phyloP scores from a whole-genome alignment of 1,284 basidiomycete genomes.

The Moesziomyces parantarcticus region DNA sequence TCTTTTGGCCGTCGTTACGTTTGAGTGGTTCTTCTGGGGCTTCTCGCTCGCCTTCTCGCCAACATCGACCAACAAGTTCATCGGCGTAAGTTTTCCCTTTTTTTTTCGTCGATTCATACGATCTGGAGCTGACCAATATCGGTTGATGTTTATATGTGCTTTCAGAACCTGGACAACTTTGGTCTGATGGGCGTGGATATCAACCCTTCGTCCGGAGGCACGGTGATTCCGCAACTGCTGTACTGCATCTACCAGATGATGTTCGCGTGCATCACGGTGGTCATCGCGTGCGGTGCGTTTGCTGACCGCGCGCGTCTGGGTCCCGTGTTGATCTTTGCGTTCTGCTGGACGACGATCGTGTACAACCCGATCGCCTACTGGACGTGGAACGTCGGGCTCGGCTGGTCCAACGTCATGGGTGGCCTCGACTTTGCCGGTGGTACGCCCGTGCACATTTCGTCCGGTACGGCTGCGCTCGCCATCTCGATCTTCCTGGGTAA shows the following conservation, averaged over 20 bases:
- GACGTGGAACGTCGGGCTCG: conserved; percentile 65
- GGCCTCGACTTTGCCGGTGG: conserved; percentile 70
- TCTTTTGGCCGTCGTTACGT: conserved; percentile 78
- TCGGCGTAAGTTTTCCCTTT: conserved; percentile 67
- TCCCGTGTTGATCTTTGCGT: conserved; percentile 84
- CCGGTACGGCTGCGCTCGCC: conserved; percentile 67
- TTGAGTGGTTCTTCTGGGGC: conserved; percentile 72
- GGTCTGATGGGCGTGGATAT: conserved; percentile 83
- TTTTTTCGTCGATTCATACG: not conserved
- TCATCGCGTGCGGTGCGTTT: conserved; percentile 86
- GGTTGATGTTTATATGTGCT: conserved; percentile 53
- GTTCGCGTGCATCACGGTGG: conserved; percentile 78
- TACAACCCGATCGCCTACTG: conserved; percentile 72
- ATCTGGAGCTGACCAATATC: not conserved
- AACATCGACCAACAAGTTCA: conserved; percentile 67
- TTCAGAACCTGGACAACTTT: conserved; percentile 77
- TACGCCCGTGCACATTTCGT: conserved; percentile 69
- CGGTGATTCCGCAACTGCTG: conserved; percentile 77
- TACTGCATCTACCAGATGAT: conserved; percentile 90
- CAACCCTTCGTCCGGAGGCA: conserved; percentile 73
- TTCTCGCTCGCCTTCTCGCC: conserved; percentile 70
- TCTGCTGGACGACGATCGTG: conserved; percentile 90
- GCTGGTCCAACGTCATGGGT: conserved; percentile 66
- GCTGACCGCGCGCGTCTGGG: conserved; percentile 90
- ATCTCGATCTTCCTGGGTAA: conserved; percentile 68